Evolutionary conservation across 768 basidiomycete genomes (phyloP).

Genomic region (Xerocomus brunneocitrinus): DNA sequence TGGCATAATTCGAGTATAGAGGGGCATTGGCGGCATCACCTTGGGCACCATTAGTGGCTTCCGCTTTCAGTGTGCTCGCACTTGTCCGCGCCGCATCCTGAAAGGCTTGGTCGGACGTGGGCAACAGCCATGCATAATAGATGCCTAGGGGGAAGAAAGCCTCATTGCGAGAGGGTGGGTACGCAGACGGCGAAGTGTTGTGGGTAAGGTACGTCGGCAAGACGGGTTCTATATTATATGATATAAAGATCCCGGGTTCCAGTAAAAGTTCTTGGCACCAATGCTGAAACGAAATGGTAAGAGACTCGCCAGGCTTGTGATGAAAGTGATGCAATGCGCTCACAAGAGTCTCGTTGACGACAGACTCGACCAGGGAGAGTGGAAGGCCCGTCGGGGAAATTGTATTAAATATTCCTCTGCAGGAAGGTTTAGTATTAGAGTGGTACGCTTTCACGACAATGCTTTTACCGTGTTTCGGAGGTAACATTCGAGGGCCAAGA

Average conservation of each 20-base stretch:
- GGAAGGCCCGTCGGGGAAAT: constrained; percentile 1
- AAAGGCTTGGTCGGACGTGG: constrained; percentile 13
- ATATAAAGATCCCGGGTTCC: neutral
- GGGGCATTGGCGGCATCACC: constrained; percentile 30
- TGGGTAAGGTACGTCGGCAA: constrained; percentile 37
- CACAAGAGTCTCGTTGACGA: constrained; percentile 9
- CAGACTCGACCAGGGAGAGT: constrained; percentile 7
- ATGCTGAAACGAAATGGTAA: neutral
- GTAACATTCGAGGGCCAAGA: neutral
- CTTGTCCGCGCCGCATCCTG: constrained; percentile 35
- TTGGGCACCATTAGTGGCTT: constrained; percentile 42
- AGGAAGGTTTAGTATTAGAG: neutral
- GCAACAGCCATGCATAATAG: constrained; percentile 26
- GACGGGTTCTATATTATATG: constrained; percentile 43
- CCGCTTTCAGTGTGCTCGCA: constrained; percentile 32
- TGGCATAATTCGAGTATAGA: constrained; percentile 53
- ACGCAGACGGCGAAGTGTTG: constrained; percentile 36
- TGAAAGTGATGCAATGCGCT: constrained; percentile 5
- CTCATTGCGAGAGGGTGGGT: constrained; percentile 36
- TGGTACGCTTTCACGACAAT: constrained; percentile 3
- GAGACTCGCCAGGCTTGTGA: neutral
- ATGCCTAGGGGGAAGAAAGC: constrained; percentile 40
- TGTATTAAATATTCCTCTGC: neutral
- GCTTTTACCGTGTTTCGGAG: constrained; percentile 14
- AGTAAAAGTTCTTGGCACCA: neutral